Conservation (phyloP, 495 filamentous ascomycete species). For the Terfezia claveryi region DNA sequence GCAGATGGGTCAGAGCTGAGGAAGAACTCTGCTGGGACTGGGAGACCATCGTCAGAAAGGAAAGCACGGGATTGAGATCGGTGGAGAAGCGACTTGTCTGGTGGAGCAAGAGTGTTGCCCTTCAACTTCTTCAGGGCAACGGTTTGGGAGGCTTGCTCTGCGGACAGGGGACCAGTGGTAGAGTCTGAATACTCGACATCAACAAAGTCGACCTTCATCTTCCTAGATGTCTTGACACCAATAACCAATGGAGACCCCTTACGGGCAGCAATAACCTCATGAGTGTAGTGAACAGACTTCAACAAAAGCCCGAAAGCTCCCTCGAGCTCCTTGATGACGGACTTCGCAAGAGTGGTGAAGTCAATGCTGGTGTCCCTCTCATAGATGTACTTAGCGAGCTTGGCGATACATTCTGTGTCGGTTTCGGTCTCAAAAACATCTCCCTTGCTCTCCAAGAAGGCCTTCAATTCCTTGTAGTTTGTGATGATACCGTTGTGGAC, state of each 20-base stretch:
- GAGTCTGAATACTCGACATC: conserved; percentile 93
- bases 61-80: conserved; percentile 95
- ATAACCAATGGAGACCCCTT: conserved; percentile 95
- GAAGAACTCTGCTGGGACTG: conserved; percentile 98
- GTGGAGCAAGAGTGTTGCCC: conserved; percentile 52
- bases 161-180: conserved; percentile 36
- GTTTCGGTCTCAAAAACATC: conserved; percentile 98
- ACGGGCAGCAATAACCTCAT: conserved; percentile 90
- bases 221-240: conserved; percentile 81
- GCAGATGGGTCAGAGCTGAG: conserved; percentile 93
- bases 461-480: conserved; percentile 99
- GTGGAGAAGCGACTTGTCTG: conserved; percentile 93
- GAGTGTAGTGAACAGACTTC: conserved; percentile 95
- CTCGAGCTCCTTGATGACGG: conserved; percentile 93
- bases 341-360: conserved; percentile 88
- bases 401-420: conserved; percentile 96
- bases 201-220: conserved; percentile 99
- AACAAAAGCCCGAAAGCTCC: conserved; percentile 89
- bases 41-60: conserved; percentile 89
- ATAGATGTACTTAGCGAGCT: conserved; percentile 94
- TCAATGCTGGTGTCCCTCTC: conserved; percentile 87
- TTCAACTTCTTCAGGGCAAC: conserved; percentile 63
- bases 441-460: conserved; percentile 75
- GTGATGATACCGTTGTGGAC: conserved; percentile 99
- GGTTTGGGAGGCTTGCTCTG: conserved; percentile 89